Evolutionary conservation across 108 stramenopile species (phyloP), one percentile per base, ranked within the genome.

Genomic region (Cyclostephanos invisitatus): DNA sequence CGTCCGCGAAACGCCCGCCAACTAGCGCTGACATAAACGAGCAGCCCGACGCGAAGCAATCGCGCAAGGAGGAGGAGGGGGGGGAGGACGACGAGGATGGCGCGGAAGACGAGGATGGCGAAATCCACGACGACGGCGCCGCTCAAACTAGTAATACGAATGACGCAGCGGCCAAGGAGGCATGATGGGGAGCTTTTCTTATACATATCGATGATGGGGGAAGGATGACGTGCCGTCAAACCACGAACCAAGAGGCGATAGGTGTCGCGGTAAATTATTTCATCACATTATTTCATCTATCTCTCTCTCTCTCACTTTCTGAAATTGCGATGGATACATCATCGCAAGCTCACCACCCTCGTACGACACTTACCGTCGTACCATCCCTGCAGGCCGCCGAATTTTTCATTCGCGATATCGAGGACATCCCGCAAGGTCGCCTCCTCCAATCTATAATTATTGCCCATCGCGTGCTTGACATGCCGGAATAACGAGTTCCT

Each of bases 351-450:
- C 14, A 81, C 56, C 38, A 89, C 71, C 74, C 67, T 84, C 28
- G 86, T 91, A 15, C 91, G 72, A 50, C 87, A 88, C 27, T 83
- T 85, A 8, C 69, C 56, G 46, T 89, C 75, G 61, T 73, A 89
- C 86, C 86, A 89, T 18, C 64, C 50, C 28, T 89, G 85, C 75
- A 89, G 72, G 18, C 83, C 80, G 5, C 83, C 89, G 40, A 88
- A 75, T 47, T 78, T 28, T 24, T 80, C 71, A 20, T 83, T 70
- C 17, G 87, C 81, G 40, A 86, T 75, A 10, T 75, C 21, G 17
- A 51, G 24, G 6, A 8, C 49, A 51, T 37, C 65, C 20, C 37
- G 3, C 60, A 61, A 61, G 8, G 69, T 53, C 37, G 82, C 65
- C 24, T 80, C 82, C 46, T 81, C 67, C 61, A 87, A 36, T 3